These are phyloP conservation scores for Populus simonii DNA, from an alignment of 345 rosid genomes.

Conservation along the genomic window DNA sequence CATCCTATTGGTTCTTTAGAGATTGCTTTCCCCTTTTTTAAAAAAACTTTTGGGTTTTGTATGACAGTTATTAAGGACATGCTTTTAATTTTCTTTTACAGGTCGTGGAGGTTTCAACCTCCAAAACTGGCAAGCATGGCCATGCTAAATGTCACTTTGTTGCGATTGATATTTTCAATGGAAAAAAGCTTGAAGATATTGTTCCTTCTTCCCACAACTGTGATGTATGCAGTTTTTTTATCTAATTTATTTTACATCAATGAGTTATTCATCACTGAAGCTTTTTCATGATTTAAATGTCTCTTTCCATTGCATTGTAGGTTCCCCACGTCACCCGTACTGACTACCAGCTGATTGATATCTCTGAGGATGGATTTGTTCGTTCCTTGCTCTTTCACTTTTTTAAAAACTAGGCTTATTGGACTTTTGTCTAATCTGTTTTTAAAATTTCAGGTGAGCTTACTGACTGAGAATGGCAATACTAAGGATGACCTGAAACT, in stretches of 20 bases:
- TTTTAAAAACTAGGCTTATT: background rate
- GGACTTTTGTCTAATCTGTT: background rate
- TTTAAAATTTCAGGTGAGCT: conserved; percentile 22
- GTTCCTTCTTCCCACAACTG: conserved; percentile 40
- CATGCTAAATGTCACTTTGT: conserved; percentile 38
- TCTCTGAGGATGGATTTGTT: conserved; percentile 38
- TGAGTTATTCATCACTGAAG: background rate
- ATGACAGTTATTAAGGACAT: background rate
- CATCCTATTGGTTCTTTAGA: background rate
- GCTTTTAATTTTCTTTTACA: background rate
- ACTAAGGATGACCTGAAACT: conserved; percentile 36
- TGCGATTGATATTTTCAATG: conserved; percentile 34
- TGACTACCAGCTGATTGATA: conserved; percentile 33
- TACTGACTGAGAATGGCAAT: conserved; percentile 33
- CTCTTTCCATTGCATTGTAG: background rate
- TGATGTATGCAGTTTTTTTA: conserved; percentile 18
- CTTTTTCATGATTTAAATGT: background rate
- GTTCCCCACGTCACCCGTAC: conserved; percentile 36
- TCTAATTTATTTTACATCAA: background rate
- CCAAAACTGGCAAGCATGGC: conserved; percentile 39
- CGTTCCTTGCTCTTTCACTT: background rate
- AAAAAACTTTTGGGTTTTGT: background rate
- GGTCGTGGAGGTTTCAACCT: conserved; percentile 36
- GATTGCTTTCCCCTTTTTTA: background rate
- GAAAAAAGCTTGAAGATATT: conserved; percentile 35